Evolutionary conservation across 331 rosid genomes (phyloP), one percentile per base, ranked within the genome.

Genomic region (Phaseolus coccineus): DNA sequence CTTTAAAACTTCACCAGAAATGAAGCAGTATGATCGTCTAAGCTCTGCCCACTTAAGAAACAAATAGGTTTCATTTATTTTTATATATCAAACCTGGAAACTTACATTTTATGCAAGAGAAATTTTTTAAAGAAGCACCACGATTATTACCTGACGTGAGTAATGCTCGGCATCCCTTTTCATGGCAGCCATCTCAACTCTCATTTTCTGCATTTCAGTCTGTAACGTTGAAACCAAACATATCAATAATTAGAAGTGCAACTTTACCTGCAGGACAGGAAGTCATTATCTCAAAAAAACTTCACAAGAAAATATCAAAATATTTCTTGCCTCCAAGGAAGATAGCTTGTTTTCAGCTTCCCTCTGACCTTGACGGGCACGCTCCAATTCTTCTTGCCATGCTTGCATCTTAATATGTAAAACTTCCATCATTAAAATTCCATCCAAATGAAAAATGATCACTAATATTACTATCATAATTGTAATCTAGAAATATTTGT

Each of bases 131-230:
- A 46, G 42, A 59, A 73, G 44, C 72, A 80, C 55, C 71, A 48
- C 48, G 55, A 51, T 66, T 52, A 69, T 52, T 81, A 96, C 99
- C 98, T 96, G 99, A 71, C 98, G 99, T 6, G 99, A 96, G 82
- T 93, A 96, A 81, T 96, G 99, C 88, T 96, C 99, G 44, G 97
- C 98, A 82, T 96, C 99, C 88, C 99, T 90, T 89, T 90, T 96
- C 99, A 96, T 96, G 80, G 99, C 96, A 87, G 99, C 98, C 97
- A 96, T 91, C 87, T 96, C 99, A 84, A 96, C 98, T 87, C 98
- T 96, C 92, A 90, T 80, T 69, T 91, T 96, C 84, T 91, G 99
- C 78, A 91, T 71, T 83, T 96, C 98, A 50, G 91, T 97, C 99
- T 96, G 87, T 78, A 42, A 80, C 57, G 46, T 44, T 88, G 87